phyloP scores from a whole-genome alignment of 345 rosid species.

The Citrus inodora region DNA sequence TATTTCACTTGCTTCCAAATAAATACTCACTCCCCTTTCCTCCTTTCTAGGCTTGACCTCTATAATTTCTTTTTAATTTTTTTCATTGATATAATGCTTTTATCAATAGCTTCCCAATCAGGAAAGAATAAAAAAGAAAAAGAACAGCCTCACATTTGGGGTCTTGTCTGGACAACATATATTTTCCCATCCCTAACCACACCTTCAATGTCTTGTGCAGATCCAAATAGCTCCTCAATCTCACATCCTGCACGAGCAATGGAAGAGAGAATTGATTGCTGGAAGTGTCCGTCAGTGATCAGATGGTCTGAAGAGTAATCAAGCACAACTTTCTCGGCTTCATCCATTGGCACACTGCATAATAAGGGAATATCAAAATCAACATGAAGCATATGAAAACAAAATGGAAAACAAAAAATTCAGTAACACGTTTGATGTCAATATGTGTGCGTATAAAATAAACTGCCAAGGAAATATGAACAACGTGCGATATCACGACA shows the following conservation, averaged over 20 bases:
- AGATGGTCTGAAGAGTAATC: slow-evolving; percentile 82
- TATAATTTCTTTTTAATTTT: background rate
- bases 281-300: slow-evolving; percentile 63
- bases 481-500: background rate
- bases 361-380: background rate
- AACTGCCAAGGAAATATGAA: background rate
- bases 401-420: background rate
- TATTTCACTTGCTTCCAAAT: background rate
- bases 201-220: slow-evolving; percentile 96
- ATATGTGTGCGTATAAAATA: background rate
- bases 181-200: slow-evolving; percentile 82
- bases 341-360: slow-evolving; percentile 95
- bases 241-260: slow-evolving; percentile 76
- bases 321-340: slow-evolving; percentile 71
- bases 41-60: background rate
- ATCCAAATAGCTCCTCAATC: slow-evolving; percentile 81
- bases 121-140: background rate
- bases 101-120: slow-evolving; percentile 3
- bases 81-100: background rate
- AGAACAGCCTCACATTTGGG: slow-evolving; percentile 62
- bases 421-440: background rate
- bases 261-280: slow-evolving; percentile 57
- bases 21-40: background rate
- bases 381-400: background rate
- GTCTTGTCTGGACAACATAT: slow-evolving; percentile 93